Evolutionary conservation across 139 green algal species (phyloP), one percentile per base, ranked within the genome.

Genomic region (Yamagishiella unicocca): DNA sequence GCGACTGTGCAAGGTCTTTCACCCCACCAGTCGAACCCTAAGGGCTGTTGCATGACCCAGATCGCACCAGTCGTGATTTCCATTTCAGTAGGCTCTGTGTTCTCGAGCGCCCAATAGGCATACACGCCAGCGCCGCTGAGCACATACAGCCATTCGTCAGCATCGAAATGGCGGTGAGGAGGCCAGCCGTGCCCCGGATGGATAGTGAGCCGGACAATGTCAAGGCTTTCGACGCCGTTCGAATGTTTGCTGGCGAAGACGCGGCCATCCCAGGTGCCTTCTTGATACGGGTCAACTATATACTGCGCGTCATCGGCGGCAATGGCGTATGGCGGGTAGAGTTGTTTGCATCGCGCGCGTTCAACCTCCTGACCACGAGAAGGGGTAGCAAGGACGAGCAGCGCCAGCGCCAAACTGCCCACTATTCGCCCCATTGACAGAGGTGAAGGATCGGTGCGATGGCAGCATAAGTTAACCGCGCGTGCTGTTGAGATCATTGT

Each of bases 71-170:
- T n/a, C n/a, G n/a, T n/a, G 31, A 82, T 45, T 9, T 22, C 21
- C 17, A 67, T 0, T 33, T 83, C 76, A 10, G 53, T 83, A 22
- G 54, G 22, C 76, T 71, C 33, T 0, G 50, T 3, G 1, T 71
- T n/a, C 10, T 83, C 76, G 8, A 54, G 17, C 1, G 43, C 76
- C 53, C 53, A 83, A 35, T 83, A 83, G 21, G 46, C 33, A 6
- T 83, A 71, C 3, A 31, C 7, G 46, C 50, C 76, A 10, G 31
- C 33, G 22, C 76, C 76, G 53, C 53, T 71, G 1, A 83, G 14
- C 8, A 83, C 76, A 42, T 83, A 83, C 4, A 83, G 35, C 76
- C 76, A 83, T 25, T 83, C 76, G 76, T 83, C 76, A 4, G 31
- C 76, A 2, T 43, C 33, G 33, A 83, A 27, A 43, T 83, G 76